Percentiles rank a stretch among this genome's conserved stretches.
phyloP scores from a whole-genome alignment of 257 asterid species.

The Craterostigma plantagineum region DNA sequence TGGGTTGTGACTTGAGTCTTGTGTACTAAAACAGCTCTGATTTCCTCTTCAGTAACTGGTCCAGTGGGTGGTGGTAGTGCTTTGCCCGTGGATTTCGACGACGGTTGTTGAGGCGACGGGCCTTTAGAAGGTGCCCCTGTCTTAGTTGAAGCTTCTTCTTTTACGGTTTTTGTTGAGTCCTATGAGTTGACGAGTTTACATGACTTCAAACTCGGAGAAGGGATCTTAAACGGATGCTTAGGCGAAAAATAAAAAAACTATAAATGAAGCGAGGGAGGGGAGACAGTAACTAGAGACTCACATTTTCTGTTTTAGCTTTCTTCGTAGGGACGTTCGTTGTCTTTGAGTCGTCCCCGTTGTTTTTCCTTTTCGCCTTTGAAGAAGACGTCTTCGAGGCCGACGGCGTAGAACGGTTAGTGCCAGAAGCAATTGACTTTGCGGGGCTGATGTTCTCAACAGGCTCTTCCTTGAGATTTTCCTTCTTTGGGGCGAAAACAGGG shows the following conservation, averaged over 20 bases:
- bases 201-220: background rate
- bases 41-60: slow-evolving; percentile 86
- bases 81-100: slow-evolving; percentile 36
- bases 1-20: slow-evolving; percentile 64
- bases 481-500: slow-evolving; percentile 75
- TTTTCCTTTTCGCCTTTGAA: slow-evolving; percentile 67
- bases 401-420: slow-evolving; percentile 51
- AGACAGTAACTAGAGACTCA: no score
- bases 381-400: slow-evolving; percentile 41
- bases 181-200: slow-evolving; percentile 1
- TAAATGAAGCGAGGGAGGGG: no score
- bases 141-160: slow-evolving; percentile 27
- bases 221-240: background rate
- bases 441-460: slow-evolving; percentile 55
- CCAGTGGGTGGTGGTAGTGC: slow-evolving; percentile 42
- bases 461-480: slow-evolving; percentile 74
- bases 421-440: slow-evolving; percentile 32
- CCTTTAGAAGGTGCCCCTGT: slow-evolving; percentile 37
- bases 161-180: slow-evolving; percentile 55
- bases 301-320: slow-evolving; percentile 72
- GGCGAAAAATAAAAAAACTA: slow-evolving; percentile 2
- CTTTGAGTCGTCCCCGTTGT: slow-evolving; percentile 53
- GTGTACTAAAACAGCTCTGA: slow-evolving; percentile 56
- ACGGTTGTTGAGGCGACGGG: slow-evolving; percentile 21
- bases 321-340: slow-evolving; percentile 43